Conservation (phyloP, 2,329 filamentous ascomycete genomes). For the Pseudogymnoascus sp. region DNA sequence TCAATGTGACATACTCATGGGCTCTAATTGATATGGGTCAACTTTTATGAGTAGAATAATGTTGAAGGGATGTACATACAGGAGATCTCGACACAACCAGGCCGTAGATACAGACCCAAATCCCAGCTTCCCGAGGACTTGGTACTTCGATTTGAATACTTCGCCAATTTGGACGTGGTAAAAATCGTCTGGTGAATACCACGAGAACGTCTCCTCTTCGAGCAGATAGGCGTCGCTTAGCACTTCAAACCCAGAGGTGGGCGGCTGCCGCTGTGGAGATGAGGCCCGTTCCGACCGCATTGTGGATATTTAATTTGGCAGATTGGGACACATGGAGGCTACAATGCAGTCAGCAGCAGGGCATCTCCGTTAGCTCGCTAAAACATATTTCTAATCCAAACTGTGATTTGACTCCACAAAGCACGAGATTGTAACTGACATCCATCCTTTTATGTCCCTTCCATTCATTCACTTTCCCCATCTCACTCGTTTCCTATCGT, state of each 20-base stretch:
- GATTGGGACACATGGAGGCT: background rate
- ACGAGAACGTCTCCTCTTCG: slow-evolving; percentile 22
- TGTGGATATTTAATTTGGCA: background rate
- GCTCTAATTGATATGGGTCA: background rate
- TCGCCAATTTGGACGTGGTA: slow-evolving; percentile 23
- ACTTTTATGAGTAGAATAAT: background rate
- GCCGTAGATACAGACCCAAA: slow-evolving; percentile 19
- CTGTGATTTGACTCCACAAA: too few relatives aligned
- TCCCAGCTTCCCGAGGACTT: slow-evolving; percentile 23
- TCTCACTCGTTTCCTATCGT: background rate
- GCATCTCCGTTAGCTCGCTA: background rate
- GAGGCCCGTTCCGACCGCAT: background rate
- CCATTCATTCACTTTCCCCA: background rate
- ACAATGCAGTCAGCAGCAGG: background rate
- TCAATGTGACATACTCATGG: slow-evolving; percentile 12
- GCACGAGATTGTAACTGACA: background rate
- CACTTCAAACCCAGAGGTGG: background rate
- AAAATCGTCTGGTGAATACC: slow-evolving; percentile 19
- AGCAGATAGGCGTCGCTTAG: slow-evolving; percentile 11
- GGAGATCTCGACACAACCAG: slow-evolving; percentile 20
- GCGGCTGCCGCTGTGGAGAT: background rate
- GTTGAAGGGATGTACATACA: slow-evolving; percentile 11
- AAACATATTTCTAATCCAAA: too few relatives aligned
- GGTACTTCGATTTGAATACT: slow-evolving; percentile 20
- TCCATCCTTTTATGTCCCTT: background rate